phyloP scores from a whole-genome alignment of 768 basidiomycete species.

The Suillus brevipes region DNA sequence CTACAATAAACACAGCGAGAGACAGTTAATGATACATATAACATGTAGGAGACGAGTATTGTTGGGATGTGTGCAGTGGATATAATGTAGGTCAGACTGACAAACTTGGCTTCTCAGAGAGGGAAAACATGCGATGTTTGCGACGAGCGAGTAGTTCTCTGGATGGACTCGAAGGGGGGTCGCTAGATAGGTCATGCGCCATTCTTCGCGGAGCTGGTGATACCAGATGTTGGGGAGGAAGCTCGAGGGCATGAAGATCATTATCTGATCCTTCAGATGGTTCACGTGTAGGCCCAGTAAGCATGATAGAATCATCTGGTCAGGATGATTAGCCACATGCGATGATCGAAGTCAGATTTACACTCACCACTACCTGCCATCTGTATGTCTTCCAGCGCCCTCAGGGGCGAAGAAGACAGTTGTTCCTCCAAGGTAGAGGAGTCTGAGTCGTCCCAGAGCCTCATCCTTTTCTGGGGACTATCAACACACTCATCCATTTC shows the following conservation, averaged over 20 bases:
- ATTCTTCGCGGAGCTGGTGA: conserved; percentile 55
- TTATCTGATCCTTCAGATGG: conserved; percentile 55
- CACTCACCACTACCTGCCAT: conserved; percentile 37
- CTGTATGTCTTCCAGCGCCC: conserved; percentile 27
- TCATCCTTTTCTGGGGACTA: conserved; percentile 26
- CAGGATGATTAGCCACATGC: not conserved
- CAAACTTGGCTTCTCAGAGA: conserved; percentile 5
- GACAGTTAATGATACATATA: conserved; percentile 10
- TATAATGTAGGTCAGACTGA: conserved; percentile 2
- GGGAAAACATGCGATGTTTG: conserved; percentile 35
- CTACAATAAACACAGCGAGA: conserved; percentile 7
- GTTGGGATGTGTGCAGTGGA: not conserved
- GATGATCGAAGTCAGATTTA: not conserved
- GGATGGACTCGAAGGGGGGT: conserved; percentile 51
- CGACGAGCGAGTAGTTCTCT: conserved; percentile 44
- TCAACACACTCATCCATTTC: conserved; percentile 16
- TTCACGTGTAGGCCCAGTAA: conserved; percentile 11
- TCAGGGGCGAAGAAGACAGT: conserved; percentile 17
- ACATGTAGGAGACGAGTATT: not conserved
- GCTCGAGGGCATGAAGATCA: conserved; percentile 61
- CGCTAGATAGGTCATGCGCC: conserved; percentile 44
- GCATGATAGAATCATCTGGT: conserved; percentile 52
- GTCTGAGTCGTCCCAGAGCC: conserved; percentile 21
- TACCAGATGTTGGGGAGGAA: conserved; percentile 67
- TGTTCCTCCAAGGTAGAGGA: not conserved